Conservation (phyloP, 805 yeast genomes). For the Candida chauliodis region DNA sequence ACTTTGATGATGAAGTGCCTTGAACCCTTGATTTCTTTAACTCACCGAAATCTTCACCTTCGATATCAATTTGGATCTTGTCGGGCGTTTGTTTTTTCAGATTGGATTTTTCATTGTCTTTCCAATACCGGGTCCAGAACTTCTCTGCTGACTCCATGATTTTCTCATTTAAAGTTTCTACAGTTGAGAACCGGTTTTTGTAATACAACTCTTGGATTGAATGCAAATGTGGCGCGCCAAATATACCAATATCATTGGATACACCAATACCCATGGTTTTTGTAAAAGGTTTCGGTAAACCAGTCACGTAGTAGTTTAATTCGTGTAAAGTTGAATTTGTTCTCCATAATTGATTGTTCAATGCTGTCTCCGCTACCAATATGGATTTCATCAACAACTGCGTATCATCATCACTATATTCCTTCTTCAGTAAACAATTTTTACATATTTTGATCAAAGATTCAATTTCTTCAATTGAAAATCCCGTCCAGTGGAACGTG, state of each 20-base stretch:
- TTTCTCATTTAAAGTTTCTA: slow-evolving; percentile 24
- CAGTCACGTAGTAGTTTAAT: slow-evolving; percentile 53
- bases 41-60: neutral
- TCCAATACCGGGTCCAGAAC: slow-evolving; percentile 59
- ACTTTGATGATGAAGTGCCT: slow-evolving; percentile 65
- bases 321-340: slow-evolving; percentile 58
- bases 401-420: slow-evolving; percentile 37
- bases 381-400: slow-evolving; percentile 42
- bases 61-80: slow-evolving; percentile 21
- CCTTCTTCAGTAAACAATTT: slow-evolving; percentile 38
- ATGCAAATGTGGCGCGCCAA: slow-evolving; percentile 59
- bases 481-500: slow-evolving; percentile 76
- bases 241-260: slow-evolving; percentile 34
- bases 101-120: slow-evolving; percentile 20
- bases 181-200: slow-evolving; percentile 44
- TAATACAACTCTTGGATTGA: slow-evolving; percentile 51
- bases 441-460: slow-evolving; percentile 48
- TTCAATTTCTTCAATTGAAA: slow-evolving; percentile 55
- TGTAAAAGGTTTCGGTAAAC: slow-evolving; percentile 41
- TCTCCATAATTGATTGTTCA: slow-evolving; percentile 55
- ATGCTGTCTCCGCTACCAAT: slow-evolving; percentile 45
- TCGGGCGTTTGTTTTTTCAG: slow-evolving; percentile 35
- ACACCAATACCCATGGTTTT: slow-evolving; percentile 23
- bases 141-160: slow-evolving; percentile 31
- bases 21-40: slow-evolving; percentile 36